Conservation (phyloP, 768 basidiomycete genomes). For the Lepiota subincarnata region DNA sequence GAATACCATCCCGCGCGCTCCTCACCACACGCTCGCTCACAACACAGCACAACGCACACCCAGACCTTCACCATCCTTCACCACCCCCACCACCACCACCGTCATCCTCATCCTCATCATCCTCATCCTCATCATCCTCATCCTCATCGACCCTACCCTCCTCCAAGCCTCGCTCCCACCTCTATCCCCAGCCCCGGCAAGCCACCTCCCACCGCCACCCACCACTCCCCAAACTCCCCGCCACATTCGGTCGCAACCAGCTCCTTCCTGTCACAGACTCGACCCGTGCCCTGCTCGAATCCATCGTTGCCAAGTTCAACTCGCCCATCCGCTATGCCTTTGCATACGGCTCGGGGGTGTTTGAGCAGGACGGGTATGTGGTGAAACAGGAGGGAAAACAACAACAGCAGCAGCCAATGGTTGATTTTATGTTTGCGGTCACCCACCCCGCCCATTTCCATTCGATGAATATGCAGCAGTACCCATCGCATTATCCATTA, state of each 20-base stretch:
- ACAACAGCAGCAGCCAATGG: slow-evolving; percentile 58
- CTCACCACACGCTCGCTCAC: slow-evolving; percentile 36
- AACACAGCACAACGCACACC: slow-evolving; percentile 30
- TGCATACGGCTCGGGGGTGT: slow-evolving; percentile 96
- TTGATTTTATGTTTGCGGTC: slow-evolving; percentile 96
- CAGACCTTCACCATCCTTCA: background rate
- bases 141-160: slow-evolving; percentile 5
- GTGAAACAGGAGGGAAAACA: slow-evolving; percentile 22
- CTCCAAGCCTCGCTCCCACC: slow-evolving; percentile 27
- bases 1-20: slow-evolving; percentile 15
- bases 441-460: slow-evolving; percentile 93
- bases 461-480: slow-evolving; percentile 90
- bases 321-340: slow-evolving; percentile 96
- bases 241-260: slow-evolving; percentile 78
- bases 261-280: slow-evolving; percentile 74
- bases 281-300: slow-evolving; percentile 75
- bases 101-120: slow-evolving; percentile 4
- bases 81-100: slow-evolving; percentile 10
- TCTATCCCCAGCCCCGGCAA: slow-evolving; percentile 47
- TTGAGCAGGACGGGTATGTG: slow-evolving; percentile 82
- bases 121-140: slow-evolving; percentile 8
- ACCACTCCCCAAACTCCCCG: slow-evolving; percentile 53
- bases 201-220: slow-evolving; percentile 29
- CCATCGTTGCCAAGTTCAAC: slow-evolving; percentile 75
- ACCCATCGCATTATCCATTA: slow-evolving; percentile 87